Percentiles rank a stretch among this genome's conserved stretches.
These are phyloP conservation scores for Mycogone perniciosa DNA, from an alignment of 2,329 filamentous ascomycete species.

Conservation along the genomic window DNA sequence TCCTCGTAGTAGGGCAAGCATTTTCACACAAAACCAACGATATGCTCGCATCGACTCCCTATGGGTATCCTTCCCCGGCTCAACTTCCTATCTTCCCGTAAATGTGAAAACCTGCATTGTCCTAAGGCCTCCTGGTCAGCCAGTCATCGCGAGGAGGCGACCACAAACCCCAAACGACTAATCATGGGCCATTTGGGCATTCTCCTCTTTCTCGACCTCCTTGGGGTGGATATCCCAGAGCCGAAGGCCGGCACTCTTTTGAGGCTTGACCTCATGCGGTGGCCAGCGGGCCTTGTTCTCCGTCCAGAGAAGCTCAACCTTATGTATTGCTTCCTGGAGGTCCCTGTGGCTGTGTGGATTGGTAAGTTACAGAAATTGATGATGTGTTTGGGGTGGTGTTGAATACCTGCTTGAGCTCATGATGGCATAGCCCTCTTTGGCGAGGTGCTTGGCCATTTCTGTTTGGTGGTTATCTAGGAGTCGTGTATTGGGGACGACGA, in stretches of 20 bases:
- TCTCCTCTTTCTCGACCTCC: slow-evolving; percentile 31
- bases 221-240: slow-evolving; percentile 30
- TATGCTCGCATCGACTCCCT: too few species aligned
- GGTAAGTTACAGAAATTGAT: slow-evolving; percentile 1
- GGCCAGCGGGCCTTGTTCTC: slow-evolving; percentile 31
- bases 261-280: slow-evolving; percentile 20
- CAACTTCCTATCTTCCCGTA: too few species aligned
- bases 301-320: slow-evolving; percentile 30
- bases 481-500: slow-evolving; percentile 79
- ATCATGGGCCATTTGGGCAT: slow-evolving; percentile 33
- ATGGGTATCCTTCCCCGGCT: too few species aligned
- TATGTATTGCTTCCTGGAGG: slow-evolving; percentile 32
- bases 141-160: slow-evolving; percentile 6
- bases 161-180: slow-evolving; percentile 23
- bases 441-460: slow-evolving; percentile 74
- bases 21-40: neutral
- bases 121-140: neutral
- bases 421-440: slow-evolving; percentile 69
- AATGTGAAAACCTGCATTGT: neutral
- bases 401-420: slow-evolving; percentile 60
- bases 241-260: slow-evolving; percentile 17
- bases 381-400: neutral
- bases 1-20: neutral
- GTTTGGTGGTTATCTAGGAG: slow-evolving; percentile 88
- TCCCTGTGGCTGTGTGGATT: slow-evolving; percentile 20